A percentile compares a stretch with the other conserved stretches of the same genome.
These are phyloP conservation scores for Adiantum capillusveneris DNA, from an alignment of 75 land plant species.

Conservation along the genomic window DNA sequence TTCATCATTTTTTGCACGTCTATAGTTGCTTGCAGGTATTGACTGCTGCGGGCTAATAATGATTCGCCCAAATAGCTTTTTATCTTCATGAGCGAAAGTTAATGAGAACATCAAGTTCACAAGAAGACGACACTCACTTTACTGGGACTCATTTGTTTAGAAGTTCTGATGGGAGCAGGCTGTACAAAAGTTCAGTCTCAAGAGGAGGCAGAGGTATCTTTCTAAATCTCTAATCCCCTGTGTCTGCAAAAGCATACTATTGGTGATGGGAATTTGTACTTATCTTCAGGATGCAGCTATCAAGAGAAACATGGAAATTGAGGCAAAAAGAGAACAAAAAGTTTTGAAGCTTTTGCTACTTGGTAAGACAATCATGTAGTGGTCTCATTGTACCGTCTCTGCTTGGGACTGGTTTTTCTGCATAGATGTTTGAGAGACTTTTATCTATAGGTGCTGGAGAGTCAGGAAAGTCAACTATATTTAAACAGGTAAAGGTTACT, in stretches of 20 bases:
- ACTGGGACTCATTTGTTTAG: too few relatives aligned
- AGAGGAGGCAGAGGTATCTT: too few relatives aligned
- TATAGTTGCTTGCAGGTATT: too few relatives aligned
- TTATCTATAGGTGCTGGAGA: constrained; percentile 76
- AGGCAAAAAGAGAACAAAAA: constrained; percentile 67
- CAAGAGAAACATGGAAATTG: constrained; percentile 59
- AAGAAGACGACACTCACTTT: too few relatives aligned
- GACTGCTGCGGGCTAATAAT: too few relatives aligned
- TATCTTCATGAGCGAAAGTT: too few relatives aligned
- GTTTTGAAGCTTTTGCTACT: constrained; percentile 74
- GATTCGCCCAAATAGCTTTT: too few relatives aligned
- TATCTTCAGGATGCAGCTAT: constrained; percentile 63
- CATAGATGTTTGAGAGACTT: not conserved
- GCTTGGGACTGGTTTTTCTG: not conserved
- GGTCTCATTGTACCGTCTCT: not conserved
- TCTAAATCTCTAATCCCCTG: too few relatives aligned
- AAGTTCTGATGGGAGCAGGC: too few relatives aligned
- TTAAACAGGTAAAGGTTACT: constrained; percentile 69
- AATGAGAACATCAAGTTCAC: too few relatives aligned
- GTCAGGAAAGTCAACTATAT: constrained; percentile 93
- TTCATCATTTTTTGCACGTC: too few relatives aligned
- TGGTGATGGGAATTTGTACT: not conserved
- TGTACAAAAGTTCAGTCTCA: too few relatives aligned
- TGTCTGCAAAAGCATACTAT: not conserved
- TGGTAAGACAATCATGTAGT: constrained; percentile 27